A percentile compares a stretch with the other conserved stretches of the same genome.
phyloP scores from a whole-genome alignment of 2,329 filamentous ascomycete genomes.

The Hymenoscyphus salicellus region DNA sequence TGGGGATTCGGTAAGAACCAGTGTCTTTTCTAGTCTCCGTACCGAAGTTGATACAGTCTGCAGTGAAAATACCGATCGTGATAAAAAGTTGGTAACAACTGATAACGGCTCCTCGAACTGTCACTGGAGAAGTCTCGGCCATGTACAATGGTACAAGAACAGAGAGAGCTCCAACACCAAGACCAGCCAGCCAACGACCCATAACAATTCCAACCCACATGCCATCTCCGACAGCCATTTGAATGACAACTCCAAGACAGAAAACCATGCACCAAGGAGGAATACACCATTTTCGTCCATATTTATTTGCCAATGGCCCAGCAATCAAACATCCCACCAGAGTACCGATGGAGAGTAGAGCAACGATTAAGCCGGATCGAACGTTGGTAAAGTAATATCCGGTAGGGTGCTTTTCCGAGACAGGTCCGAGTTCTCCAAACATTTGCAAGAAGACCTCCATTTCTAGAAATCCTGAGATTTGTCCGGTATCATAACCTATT shows the following conservation, averaged over 20 bases:
- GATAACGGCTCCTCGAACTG: conserved; percentile 64
- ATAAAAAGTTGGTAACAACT: conserved; percentile 72
- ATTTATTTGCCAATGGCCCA: conserved; percentile 63
- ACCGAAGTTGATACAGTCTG: conserved; percentile 55
- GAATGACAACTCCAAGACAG: conserved; percentile 62
- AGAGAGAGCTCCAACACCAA: conserved; percentile 65
- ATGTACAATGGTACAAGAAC: conserved; percentile 67
- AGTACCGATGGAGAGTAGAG: conserved; percentile 69
- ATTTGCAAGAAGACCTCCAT: conserved; percentile 56
- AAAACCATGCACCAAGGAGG: conserved; percentile 53
- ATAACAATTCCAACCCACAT: conserved; percentile 62
- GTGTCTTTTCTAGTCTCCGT: conserved; percentile 37
- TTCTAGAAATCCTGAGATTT: conserved; percentile 56
- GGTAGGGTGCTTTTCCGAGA: conserved; percentile 25
- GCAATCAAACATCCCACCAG: conserved; percentile 76
- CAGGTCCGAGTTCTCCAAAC: conserved; percentile 45
- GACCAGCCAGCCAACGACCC: conserved; percentile 63
- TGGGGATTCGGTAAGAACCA: conserved; percentile 61
- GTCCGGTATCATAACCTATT: conserved; percentile 33
- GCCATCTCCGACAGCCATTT: conserved; percentile 54
- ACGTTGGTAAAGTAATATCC: conserved; percentile 52
- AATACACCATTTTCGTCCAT: conserved; percentile 62
- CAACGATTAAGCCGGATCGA: conserved; percentile 62
- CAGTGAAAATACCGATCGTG: conserved; percentile 63
- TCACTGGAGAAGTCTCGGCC: conserved; percentile 58